Evolutionary conservation across 1,284 basidiomycete genomes (phyloP).

Genomic region (Apiotrichum brassicae): DNA sequence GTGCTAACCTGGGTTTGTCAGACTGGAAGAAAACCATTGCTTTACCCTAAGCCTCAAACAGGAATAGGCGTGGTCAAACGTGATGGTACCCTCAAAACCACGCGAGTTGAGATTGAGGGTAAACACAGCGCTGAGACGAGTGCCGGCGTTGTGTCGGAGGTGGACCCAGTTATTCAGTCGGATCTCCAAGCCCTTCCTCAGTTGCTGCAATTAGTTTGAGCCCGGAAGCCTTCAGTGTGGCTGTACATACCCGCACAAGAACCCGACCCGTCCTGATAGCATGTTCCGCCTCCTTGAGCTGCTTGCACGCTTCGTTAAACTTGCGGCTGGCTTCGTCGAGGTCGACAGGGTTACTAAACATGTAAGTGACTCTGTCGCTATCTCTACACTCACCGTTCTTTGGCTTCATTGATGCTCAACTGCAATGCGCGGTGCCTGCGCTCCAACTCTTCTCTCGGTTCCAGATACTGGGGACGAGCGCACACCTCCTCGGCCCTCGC

Average conservation of each 20-base stretch:
- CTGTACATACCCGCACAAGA: constrained; percentile 3
- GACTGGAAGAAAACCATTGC: too few species aligned
- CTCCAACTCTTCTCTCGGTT: constrained; percentile 55
- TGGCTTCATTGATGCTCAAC: constrained; percentile 62
- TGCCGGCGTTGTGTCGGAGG: constrained; percentile 67
- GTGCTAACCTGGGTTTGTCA: too few species aligned
- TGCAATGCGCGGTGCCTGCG: constrained; percentile 60
- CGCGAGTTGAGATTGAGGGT: constrained; percentile 73
- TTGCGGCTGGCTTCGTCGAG: constrained; percentile 69
- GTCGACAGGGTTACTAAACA: constrained; percentile 61
- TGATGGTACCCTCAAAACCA: constrained; percentile 70
- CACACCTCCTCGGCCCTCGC: constrained; percentile 46
- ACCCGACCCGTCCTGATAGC: constrained; percentile 16
- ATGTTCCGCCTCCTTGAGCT: constrained; percentile 37
- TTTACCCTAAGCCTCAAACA: too few species aligned
- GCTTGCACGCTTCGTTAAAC: constrained; percentile 48
- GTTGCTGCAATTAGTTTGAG: too few species aligned
- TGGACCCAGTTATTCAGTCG: neutral
- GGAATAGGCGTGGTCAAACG: constrained; percentile 62
- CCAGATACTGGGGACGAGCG: constrained; percentile 54
- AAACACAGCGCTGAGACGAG: constrained; percentile 78
- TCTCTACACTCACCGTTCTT: constrained; percentile 54
- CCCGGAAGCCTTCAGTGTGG: constrained; percentile 4
- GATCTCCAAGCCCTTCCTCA: too few species aligned
- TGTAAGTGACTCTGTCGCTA: neutral